These are phyloP conservation scores for Biscogniauxia mediterranea DNA, from an alignment of 2,329 filamentous ascomycete species.

Conservation along the genomic window DNA sequence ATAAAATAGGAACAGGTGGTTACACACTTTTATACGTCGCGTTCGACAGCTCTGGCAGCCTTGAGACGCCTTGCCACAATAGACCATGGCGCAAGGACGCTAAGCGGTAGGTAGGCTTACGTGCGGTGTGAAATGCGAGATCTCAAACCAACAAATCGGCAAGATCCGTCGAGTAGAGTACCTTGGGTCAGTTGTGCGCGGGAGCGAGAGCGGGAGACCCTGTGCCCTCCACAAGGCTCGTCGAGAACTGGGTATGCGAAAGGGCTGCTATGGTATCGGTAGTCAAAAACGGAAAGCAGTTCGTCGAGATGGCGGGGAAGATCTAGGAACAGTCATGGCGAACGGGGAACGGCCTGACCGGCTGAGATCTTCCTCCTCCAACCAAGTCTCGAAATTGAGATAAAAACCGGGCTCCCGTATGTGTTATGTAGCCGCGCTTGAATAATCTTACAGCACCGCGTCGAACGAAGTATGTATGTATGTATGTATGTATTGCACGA, in stretches of 20 bases:
- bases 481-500: neutral
- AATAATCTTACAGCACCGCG: neutral
- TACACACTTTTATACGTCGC: slow-evolving; percentile 53
- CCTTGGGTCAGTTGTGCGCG: slow-evolving; percentile 21
- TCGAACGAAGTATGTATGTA: neutral
- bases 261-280: slow-evolving; percentile 18
- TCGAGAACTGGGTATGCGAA: slow-evolving; percentile 6
- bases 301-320: slow-evolving; percentile 29
- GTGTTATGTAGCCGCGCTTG: neutral
- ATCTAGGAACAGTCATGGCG: slow-evolving; percentile 23
- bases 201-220: slow-evolving; percentile 7
- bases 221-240: slow-evolving; percentile 25
- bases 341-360: slow-evolving; percentile 14
- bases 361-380: slow-evolving; percentile 5
- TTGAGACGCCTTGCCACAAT: slow-evolving; percentile 56
- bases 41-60: slow-evolving; percentile 54
- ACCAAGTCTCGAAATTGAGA: neutral
- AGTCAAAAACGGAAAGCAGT: slow-evolving; percentile 32
- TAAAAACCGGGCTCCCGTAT: neutral
- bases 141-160: slow-evolving; percentile 26
- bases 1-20: slow-evolving; percentile 2
- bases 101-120: slow-evolving; percentile 14
- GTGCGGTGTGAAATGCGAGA: slow-evolving; percentile 17
- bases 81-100: slow-evolving; percentile 45
- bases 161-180: slow-evolving; percentile 6